Conservation (phyloP, 768 basidiomycete species). For the Boletus rex-veris region DNA sequence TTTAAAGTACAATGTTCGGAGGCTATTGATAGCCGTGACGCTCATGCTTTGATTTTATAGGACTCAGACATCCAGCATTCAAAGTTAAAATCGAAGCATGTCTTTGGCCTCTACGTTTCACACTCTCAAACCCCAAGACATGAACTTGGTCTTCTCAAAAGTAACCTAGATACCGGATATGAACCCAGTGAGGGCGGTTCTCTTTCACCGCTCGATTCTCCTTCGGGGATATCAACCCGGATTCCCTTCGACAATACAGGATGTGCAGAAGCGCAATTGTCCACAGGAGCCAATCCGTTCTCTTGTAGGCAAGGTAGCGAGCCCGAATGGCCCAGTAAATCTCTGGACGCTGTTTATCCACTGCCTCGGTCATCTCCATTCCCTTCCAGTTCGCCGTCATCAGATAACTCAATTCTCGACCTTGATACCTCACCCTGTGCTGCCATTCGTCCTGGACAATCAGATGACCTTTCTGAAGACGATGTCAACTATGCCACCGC, state of each 20-base stretch:
- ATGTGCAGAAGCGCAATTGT: neutral
- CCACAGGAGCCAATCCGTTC: neutral
- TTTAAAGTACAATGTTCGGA: slow-evolving; percentile 12
- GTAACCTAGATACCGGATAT: neutral
- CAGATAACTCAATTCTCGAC: slow-evolving; percentile 16
- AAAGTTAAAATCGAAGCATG: neutral
- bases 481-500: neutral
- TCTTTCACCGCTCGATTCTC: neutral
- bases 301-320: neutral
- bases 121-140: neutral
- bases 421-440: slow-evolving; percentile 24
- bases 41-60: slow-evolving; percentile 11
- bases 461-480: neutral
- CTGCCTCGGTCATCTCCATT: slow-evolving; percentile 27
- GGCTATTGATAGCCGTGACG: neutral
- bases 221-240: neutral
- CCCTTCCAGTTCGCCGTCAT: slow-evolving; percentile 11
- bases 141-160: neutral
- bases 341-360: neutral
- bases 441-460: neutral
- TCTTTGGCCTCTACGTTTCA: neutral
- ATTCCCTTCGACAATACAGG: slow-evolving; percentile 3
- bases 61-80: neutral
- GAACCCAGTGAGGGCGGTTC: neutral
- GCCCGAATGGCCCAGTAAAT: neutral